Percentiles rank a stretch among this genome's conserved stretches.
Evolutionary conservation across 2,329 filamentous ascomycete genomes (phyloP).

Genomic region (Nemania sp.): DNA sequence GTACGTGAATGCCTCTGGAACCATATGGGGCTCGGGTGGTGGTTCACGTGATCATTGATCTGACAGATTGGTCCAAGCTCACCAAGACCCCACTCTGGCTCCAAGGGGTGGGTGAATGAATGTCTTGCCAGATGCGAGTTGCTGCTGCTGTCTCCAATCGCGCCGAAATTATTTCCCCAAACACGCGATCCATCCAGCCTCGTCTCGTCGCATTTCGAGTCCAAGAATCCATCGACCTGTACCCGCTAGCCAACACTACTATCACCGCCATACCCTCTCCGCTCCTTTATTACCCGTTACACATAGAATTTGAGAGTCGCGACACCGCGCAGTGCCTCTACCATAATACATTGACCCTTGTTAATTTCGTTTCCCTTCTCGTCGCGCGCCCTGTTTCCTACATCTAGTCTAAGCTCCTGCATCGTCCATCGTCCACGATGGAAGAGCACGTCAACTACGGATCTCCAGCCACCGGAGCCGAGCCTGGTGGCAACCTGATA

Average conservation of each 20-base stretch:
- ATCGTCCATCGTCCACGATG: constrained; percentile 46
- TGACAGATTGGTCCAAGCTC: constrained; percentile 8
- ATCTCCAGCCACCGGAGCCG: constrained; percentile 59
- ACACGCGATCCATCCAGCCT: constrained; percentile 39
- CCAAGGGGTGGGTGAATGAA: too few relatives aligned
- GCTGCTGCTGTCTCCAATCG: constrained; percentile 26
- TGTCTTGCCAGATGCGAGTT: background rate
- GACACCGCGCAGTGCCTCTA: constrained; percentile 24
- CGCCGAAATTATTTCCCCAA: constrained; percentile 45
- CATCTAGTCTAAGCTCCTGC: constrained; percentile 26
- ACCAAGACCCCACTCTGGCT: background rate
- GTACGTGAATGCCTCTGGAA: too few relatives aligned
- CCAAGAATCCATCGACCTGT: constrained; percentile 26
- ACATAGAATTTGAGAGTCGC: constrained; percentile 24
- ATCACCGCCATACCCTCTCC: constrained; percentile 11
- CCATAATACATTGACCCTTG: constrained; percentile 16
- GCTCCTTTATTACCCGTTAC: constrained; percentile 27
- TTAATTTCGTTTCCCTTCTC: constrained; percentile 8
- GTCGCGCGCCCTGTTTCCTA: constrained; percentile 8
- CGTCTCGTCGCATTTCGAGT: constrained; percentile 33
- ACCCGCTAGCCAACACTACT: constrained; percentile 12
- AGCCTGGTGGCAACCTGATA: constrained; percentile 59
- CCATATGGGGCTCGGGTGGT: too few relatives aligned
- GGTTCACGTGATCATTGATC: constrained; percentile 6
- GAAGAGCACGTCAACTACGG: constrained; percentile 61